These are phyloP conservation scores for Blumeria graminis DNA, from an alignment of 2,329 filamentous ascomycete genomes.

Conservation along the genomic window DNA sequence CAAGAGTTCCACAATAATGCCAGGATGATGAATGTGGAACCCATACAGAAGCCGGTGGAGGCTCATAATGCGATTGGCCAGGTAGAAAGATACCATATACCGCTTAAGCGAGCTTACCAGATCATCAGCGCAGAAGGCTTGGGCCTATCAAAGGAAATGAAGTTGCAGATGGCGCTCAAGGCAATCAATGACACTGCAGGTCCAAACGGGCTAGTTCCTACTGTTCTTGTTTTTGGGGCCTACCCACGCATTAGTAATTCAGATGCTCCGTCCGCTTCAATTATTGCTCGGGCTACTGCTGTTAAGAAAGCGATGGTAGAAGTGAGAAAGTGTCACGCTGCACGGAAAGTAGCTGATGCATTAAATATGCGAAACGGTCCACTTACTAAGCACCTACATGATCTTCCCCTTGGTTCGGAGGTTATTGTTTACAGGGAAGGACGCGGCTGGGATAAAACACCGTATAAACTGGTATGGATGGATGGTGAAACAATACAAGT, in stretches of 20 bases:
- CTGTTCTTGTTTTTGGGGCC: not conserved
- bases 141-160: not conserved
- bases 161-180: not conserved
- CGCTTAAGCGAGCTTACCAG: not conserved
- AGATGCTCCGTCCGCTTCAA: not conserved
- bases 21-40: not conserved
- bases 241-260: not conserved
- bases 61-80: not conserved
- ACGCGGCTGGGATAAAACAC: not conserved
- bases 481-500: not conserved
- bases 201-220: not conserved
- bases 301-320: not conserved
- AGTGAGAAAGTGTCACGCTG: not conserved
- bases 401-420: not conserved
- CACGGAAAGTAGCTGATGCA: not conserved
- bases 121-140: not conserved
- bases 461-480: not conserved
- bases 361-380: not conserved
- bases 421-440: conserved; percentile 1
- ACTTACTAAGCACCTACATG: not conserved
- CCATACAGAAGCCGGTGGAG: not conserved
- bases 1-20: not conserved
- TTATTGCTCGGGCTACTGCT: not conserved
- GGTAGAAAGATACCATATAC: not conserved
- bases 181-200: not conserved